Evolutionary conservation across 768 basidiomycete species (phyloP), one percentile per base, ranked within the genome.

Genomic region (Kwoniella heveanensis): DNA sequence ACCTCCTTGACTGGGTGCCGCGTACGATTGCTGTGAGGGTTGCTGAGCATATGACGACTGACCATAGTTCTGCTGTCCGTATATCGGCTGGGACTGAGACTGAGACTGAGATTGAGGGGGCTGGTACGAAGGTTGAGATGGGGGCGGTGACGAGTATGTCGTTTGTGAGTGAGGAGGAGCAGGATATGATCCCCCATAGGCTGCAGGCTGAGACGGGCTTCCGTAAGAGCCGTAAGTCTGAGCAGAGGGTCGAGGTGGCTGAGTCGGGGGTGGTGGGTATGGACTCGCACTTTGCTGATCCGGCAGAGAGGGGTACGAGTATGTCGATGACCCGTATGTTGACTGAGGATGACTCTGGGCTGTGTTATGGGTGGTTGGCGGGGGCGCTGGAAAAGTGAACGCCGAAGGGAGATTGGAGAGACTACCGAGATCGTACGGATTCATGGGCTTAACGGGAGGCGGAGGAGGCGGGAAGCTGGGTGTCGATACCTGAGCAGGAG

Each of bases 321-420:
- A 56, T 27, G 65, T 30, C 12, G 64, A 51, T 6, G 64, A 60
- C 9, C 49, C 54, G 44, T 63, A 63, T 27, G 49, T 6, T n/a
- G 44, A 47, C 19, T 29, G 51, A 36, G 13, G 32, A 26, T n/a
- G 12, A 13, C 32, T 27, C 12, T 46, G 22, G 19, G 60, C 19
- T 29, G 50, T 56, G 19, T 48, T 21, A 29, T n/a, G 56, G 13
- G 32, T 7, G 17, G 39, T 19, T 10, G 39, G 39, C n/a, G 60
- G 83, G 93, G 92, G 74, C 86, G 94, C 70, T 36, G 51, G 64
- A 48, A 68, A 60, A 19, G 73, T 71, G 64, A 73, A 75, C 0
- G 73, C 67, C 5, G 69, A 71, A n/a, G 74, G 69, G 5, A 76
- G 30, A 48, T 30, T 64, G 1, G 70, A 66, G 15, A 77, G 55